Conservation (phyloP, 2,329 filamentous ascomycete species). For the Sphaceloma murrayae region DNA sequence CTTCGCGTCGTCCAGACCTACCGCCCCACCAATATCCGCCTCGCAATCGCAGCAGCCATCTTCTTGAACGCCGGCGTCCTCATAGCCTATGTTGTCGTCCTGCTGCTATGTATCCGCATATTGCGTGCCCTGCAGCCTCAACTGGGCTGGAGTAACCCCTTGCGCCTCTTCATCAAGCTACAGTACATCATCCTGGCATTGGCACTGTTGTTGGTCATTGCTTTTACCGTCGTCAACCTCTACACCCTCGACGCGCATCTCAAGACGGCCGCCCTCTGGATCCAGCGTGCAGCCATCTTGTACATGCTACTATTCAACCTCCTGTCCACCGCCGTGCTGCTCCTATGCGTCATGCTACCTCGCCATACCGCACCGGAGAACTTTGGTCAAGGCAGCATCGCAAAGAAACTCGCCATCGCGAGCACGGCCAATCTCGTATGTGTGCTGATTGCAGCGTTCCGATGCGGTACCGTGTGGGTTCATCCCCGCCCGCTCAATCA, state of each 20-base stretch:
- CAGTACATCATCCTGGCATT: neutral
- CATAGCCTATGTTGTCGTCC: slow-evolving; percentile 26
- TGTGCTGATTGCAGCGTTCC: slow-evolving; percentile 23
- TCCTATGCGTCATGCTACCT: too few relatives aligned
- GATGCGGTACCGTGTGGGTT: slow-evolving; percentile 24
- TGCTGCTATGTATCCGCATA: slow-evolving; percentile 26
- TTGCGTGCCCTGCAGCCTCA: slow-evolving; percentile 23
- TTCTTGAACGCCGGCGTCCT: slow-evolving; percentile 27
- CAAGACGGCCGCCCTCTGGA: neutral
- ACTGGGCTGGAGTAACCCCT: neutral
- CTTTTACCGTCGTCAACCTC: too few relatives aligned
- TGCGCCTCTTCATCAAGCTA: neutral
- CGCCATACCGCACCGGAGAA: slow-evolving; percentile 20
- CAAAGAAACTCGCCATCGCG: slow-evolving; percentile 22
- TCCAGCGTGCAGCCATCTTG: too few relatives aligned
- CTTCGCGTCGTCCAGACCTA: slow-evolving; percentile 29
- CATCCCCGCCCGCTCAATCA: slow-evolving; percentile 21
- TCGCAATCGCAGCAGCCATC: slow-evolving; percentile 27
- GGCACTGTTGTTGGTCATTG: too few relatives aligned
- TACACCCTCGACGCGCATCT: slow-evolving; percentile 23
- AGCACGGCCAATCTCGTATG: slow-evolving; percentile 19
- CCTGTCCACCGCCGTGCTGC: slow-evolving; percentile 19
- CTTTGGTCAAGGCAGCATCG: slow-evolving; percentile 21
- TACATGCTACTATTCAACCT: neutral
- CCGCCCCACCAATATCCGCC: slow-evolving; percentile 24